Percentiles rank a stretch among this genome's conserved stretches.
phyloP scores from a whole-genome alignment of 768 basidiomycete species.

The Trametopsis cervina region DNA sequence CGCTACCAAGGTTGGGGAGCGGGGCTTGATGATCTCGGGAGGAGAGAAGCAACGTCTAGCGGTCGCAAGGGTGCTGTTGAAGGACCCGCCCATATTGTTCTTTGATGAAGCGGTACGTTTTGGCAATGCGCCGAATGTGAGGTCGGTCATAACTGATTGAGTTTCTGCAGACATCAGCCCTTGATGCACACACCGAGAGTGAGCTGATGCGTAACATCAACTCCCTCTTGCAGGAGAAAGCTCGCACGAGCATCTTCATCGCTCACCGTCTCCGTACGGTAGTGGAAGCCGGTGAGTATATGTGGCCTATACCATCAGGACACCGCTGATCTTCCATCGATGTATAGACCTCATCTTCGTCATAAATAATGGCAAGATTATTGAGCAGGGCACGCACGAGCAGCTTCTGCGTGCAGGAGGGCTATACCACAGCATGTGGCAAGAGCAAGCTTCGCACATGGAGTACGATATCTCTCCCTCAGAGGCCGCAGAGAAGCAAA shows the following conservation, averaged over 20 bases:
- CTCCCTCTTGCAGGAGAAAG: constrained; percentile 61
- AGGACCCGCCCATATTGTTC: constrained; percentile 93
- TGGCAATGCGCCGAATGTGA: background rate
- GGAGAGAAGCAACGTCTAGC: constrained; percentile 98
- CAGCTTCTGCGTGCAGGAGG: constrained; percentile 67
- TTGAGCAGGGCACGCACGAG: constrained; percentile 91
- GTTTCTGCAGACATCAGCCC: constrained; percentile 72
- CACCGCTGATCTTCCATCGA: background rate
- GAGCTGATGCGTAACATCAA: constrained; percentile 96
- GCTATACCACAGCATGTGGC: constrained; percentile 79
- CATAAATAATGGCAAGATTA: constrained; percentile 81
- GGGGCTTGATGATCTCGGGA: constrained; percentile 96
- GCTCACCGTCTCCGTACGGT: constrained; percentile 89
- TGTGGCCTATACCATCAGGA: background rate
- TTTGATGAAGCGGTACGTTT: constrained; percentile 92
- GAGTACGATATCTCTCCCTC: constrained; percentile 6
- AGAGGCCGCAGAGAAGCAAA: too few relatives aligned
- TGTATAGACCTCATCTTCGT: constrained; percentile 89
- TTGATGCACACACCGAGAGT: constrained; percentile 91
- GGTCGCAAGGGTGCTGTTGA: constrained; percentile 85
- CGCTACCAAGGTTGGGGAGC: constrained; percentile 86
- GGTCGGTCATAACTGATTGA: background rate
- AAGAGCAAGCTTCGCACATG: constrained; percentile 48
- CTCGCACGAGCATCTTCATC: constrained; percentile 92
- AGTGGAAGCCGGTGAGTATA: constrained; percentile 67